Evolutionary conservation across 2,329 filamentous ascomycete species (phyloP), one percentile per base, ranked within the genome.

Genomic region (Pyricularia sp.): DNA sequence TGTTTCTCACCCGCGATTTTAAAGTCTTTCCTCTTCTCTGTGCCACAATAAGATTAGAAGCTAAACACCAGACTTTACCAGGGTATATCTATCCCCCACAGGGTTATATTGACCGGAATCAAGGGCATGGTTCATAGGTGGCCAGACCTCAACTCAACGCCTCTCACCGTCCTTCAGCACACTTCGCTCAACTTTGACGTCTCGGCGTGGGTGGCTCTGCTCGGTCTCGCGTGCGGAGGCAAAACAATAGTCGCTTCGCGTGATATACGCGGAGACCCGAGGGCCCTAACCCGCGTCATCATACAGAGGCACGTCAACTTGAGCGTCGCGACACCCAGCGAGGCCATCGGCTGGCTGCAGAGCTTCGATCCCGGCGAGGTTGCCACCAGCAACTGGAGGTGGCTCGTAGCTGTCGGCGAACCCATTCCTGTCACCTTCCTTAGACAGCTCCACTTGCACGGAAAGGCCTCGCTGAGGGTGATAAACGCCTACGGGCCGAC

Each of bases 301-400:
- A 12, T 53, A 0, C 19, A 68, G 0, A 62, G 76, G 0, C 24
- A 64, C 0, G 68, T 80, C 12, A 76, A 72, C 0, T 69, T 70
- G 28, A 78, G 76, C 0, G 65, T 66, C 4, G 71, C 68, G 5
- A 75, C 73, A 3, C 76, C 77, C 0, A 73, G 77, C 0, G 76
- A 79, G 65, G 77, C 76, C 57, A 16, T 60, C 0, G 24, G 63
- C 6, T 66, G 65, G 65, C 53, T 71, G 1, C 60, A 62, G 2
- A 71, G 65, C 53, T 71, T n/a, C 30, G n/a, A 44, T 16, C 40
- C 49, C 12, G 62, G 10, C 9, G 12, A 19, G 13, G 30, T 59
- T 2, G 62, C 28, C 13, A 44, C 49, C 9, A 57, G 44, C 28
- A 24, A 26, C 10, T 64, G 49, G 62, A 16, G 53, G 5, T 57